These are phyloP conservation scores for Marsdenia floribunda DNA, from an alignment of 257 asterid genomes.

Conservation along the genomic window DNA sequence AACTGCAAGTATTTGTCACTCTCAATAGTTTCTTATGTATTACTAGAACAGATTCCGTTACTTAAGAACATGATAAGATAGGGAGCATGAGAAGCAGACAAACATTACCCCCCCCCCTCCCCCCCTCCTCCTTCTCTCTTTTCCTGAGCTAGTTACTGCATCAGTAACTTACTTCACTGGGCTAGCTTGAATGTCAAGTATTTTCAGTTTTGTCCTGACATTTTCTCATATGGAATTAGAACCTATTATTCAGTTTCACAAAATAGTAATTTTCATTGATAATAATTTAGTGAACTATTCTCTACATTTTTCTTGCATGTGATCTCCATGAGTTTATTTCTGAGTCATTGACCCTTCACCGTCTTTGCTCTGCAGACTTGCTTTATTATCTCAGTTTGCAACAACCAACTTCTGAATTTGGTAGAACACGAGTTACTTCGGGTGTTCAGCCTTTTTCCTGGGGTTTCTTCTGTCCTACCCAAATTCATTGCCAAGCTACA, in stretches of 20 bases:
- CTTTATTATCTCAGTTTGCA: constrained; percentile 34
- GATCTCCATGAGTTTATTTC: not conserved
- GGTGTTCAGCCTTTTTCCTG: constrained; percentile 31
- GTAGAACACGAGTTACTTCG: constrained; percentile 22
- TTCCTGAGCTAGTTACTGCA: not conserved
- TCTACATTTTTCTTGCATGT: not conserved
- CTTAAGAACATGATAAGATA: not conserved
- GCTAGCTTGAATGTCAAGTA: not conserved
- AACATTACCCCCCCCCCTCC: not conserved
- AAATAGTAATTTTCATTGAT: not conserved
- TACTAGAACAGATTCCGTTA: not conserved
- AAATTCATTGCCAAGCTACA: constrained; percentile 22
- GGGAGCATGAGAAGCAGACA: not conserved
- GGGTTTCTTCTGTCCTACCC: constrained; percentile 27
- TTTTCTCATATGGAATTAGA: not conserved
- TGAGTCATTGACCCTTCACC: not conserved
- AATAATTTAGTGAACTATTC: not conserved
- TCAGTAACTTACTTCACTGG: not conserved
- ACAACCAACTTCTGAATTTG: constrained; percentile 32
- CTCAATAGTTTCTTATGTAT: not conserved
- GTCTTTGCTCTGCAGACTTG: constrained; percentile 23
- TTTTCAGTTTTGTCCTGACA: not conserved
- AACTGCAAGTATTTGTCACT: not conserved
- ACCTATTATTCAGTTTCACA: not conserved
- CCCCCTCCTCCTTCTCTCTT: too few species aligned